Evolutionary conservation across 2,329 filamentous ascomycete species (phyloP), one percentile per base, ranked within the genome.

Genomic region (Pseudogymnoascus sp.): DNA sequence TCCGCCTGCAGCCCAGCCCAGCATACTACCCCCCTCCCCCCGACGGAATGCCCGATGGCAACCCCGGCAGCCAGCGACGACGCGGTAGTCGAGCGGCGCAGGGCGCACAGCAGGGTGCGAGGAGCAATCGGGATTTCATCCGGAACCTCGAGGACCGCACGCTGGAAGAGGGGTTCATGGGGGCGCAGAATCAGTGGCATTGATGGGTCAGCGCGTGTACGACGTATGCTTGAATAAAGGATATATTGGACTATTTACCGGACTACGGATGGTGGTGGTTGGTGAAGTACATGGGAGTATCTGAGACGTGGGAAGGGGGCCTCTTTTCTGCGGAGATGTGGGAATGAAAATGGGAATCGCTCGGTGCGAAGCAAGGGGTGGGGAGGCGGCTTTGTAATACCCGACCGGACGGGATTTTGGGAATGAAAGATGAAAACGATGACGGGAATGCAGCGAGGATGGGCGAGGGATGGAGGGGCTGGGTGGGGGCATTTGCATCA

Each of bases 21-120:
- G 95, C 95, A 1, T 99, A 99, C 77, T 99, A 98, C 71, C 95
- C 95, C 10, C 95, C 95, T 19, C 90, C 93, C 1, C 87, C 90
- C 6, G 93, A 98, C 68, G 90, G 92, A 8, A 87, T 91, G 71
- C 83, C 85, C 7, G 85, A 90, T 66, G 79, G 81, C n/a, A 85
- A 74, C 73, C 81, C 57, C 75, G 79, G 63, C 75, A 84, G 78
- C 76, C 82, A 89, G 31, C 85, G 90, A 45, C 85, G 92, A 71
- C 84, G 93, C 74, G 89, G 90, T 51, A 93, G 91, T 73, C 84
- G 92, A 64, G 83, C 84, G 54, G 84, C 87, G 69, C 83, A 84
- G 72, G 78, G 82, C 48, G 80, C 79, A 69, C 51, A 82, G 81
- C 75, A 76, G 51, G 80, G 79, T 63, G 74, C 78, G 54, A 77